Percentiles rank a stretch among this genome's conserved stretches.
Conservation (phyloP, 495 filamentous ascomycete species). For the Jackrogersella multiformis region DNA sequence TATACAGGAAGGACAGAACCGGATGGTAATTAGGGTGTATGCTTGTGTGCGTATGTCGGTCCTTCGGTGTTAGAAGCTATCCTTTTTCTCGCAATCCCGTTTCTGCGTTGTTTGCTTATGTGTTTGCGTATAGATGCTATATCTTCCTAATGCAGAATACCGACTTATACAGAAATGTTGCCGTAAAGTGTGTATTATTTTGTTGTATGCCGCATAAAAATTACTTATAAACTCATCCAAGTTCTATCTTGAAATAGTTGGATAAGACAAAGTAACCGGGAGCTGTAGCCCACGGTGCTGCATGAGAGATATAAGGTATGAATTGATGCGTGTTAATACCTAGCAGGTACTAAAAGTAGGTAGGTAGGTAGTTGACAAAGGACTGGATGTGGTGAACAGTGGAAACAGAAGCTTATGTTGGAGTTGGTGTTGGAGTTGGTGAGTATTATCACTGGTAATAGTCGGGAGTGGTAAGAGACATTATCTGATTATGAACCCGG, state of each 20-base stretch:
- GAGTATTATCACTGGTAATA: no score
- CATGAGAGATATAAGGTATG: not conserved
- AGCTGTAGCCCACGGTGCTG: not conserved
- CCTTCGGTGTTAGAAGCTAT: not conserved
- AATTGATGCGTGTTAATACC: no score
- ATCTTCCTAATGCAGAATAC: conserved; percentile 5
- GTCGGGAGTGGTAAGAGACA: no score
- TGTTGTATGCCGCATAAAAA: not conserved
- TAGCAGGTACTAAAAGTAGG: no score
- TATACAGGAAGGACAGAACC: conserved; percentile 7
- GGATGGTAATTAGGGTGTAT: conserved; percentile 8
- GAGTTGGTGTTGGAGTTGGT: no score
- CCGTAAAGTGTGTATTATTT: not conserved
- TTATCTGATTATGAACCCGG: not conserved
- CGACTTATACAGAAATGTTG: conserved; percentile 7
- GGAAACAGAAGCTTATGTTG: not conserved
- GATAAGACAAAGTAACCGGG: conserved; percentile 7
- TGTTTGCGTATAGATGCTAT: conserved; percentile 2
- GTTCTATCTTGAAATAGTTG: conserved; percentile 1
- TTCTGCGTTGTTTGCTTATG: not conserved
- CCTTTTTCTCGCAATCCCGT: no score
- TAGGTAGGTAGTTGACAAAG: conserved; percentile 23
- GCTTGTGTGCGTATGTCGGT: not conserved
- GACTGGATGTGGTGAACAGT: not conserved
- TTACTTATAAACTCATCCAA: not conserved